These are phyloP conservation scores for Darksidea phi DNA, from an alignment of 495 filamentous ascomycete genomes.

Conservation along the genomic window DNA sequence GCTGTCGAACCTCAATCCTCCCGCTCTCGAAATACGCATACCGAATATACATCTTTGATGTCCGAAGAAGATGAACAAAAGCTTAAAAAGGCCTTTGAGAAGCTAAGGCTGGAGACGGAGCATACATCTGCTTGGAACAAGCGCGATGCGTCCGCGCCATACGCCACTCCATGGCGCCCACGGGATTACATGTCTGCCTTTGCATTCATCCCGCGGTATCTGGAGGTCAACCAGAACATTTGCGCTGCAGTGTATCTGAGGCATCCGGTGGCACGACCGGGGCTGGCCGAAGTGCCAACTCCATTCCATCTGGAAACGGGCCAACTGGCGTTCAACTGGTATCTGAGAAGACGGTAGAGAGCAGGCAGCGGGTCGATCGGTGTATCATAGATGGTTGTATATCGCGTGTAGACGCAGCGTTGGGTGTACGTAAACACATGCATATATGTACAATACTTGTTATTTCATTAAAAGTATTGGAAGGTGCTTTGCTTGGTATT, in stretches of 20 bases:
- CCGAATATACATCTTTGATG: conserved; percentile 21
- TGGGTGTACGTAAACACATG: neutral
- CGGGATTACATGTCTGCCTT: conserved; percentile 84
- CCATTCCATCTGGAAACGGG: conserved; percentile 65
- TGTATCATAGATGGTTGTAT: neutral
- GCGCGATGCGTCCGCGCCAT: conserved; percentile 72
- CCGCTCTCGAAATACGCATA: conserved; percentile 5
- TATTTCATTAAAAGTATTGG: too few relatives aligned
- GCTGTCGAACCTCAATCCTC: conserved; percentile 7
- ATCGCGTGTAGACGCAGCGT: neutral
- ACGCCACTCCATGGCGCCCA: conserved; percentile 88
- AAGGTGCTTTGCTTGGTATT: too few relatives aligned
- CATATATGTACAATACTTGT: conserved; percentile 8
- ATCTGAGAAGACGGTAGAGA: conserved; percentile 71
- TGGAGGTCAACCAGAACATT: conserved; percentile 95
- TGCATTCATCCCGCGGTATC: conserved; percentile 89
- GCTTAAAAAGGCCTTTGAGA: conserved; percentile 50
- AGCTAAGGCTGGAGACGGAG: conserved; percentile 67
- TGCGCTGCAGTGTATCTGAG: conserved; percentile 93
- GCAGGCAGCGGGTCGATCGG: neutral
- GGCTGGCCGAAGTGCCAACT: conserved; percentile 84
- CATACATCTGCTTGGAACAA: conserved; percentile 20
- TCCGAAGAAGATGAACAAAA: conserved; percentile 12
- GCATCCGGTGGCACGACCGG: conserved; percentile 89
- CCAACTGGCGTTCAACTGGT: conserved; percentile 90